These are phyloP conservation scores for Agarophyton chilense DNA, from an alignment of 23 red algal species.

Conservation along the genomic window DNA sequence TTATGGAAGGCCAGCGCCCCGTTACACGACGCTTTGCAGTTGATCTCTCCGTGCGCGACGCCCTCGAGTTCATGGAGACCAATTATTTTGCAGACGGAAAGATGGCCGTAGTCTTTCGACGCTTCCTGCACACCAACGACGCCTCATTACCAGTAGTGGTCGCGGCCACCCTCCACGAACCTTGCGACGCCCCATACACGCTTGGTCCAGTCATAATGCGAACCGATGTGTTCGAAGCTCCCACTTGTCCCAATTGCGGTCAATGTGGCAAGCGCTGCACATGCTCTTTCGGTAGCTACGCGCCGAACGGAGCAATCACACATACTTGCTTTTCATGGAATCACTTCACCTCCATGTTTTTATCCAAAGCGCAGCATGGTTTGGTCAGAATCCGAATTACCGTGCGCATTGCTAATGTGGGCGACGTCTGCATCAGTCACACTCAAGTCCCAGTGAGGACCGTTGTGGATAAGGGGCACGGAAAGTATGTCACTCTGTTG, in stretches of 20 bases:
- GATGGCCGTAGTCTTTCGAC: conserved; percentile 48
- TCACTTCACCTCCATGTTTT: conserved; percentile 55
- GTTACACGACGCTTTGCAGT: conserved; percentile 69
- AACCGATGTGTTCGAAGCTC: conserved; percentile 36
- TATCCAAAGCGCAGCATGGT: conserved; percentile 41
- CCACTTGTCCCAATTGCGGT: conserved; percentile 25
- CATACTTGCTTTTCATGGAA: conserved; percentile 41
- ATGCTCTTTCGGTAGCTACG: conserved; percentile 64
- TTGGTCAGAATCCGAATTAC: conserved; percentile 37
- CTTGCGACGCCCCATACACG: conserved; percentile 5
- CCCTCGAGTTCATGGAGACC: conserved; percentile 77
- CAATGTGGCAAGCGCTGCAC: conserved; percentile 33
- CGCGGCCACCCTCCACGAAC: conserved; percentile 29
- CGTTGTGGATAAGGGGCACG: conserved; percentile 46
- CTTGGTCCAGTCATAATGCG: conserved; percentile 60
- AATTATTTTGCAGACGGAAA: conserved; percentile 60
- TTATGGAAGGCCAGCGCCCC: conserved; percentile 50
- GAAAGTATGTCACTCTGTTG: conserved; percentile 26
- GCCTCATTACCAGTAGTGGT: conserved; percentile 31
- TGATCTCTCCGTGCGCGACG: conserved; percentile 32
- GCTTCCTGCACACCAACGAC: conserved; percentile 62
- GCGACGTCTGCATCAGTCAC: conserved; percentile 40
- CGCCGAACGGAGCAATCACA: background rate
- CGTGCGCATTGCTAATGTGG: conserved; percentile 37
- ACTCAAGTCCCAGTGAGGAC: conserved; percentile 37